Percentiles rank a stretch among this genome's conserved stretches.
Conservation (phyloP, 129 eudicot species). For the Helichrysum umbraculigerum region DNA sequence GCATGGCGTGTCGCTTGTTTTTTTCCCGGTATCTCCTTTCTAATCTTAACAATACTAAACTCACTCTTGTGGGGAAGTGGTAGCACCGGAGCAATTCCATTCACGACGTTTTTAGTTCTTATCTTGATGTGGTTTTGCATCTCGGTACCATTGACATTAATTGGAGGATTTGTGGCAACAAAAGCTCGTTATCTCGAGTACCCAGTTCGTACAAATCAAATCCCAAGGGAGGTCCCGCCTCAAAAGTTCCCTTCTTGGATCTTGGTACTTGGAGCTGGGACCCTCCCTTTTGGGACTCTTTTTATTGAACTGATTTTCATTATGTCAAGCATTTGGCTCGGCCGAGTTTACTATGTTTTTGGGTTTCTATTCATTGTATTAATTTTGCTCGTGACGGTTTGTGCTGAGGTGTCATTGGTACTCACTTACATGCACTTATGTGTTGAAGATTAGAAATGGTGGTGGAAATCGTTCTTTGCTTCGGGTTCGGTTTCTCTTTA, state of each 20-base stretch:
- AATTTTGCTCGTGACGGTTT: conserved; percentile 36
- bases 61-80: conserved; percentile 39
- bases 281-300: conserved; percentile 47
- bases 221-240: conserved; percentile 39
- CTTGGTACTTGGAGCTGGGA: conserved; percentile 41
- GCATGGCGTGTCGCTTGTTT: conserved; percentile 40
- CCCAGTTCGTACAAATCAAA: conserved; percentile 45
- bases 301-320: conserved; percentile 42
- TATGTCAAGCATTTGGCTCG: conserved; percentile 45
- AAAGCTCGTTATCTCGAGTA: conserved; percentile 32
- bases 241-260: conserved; percentile 44
- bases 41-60: conserved; percentile 30
- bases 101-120: conserved; percentile 28
- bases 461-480: conserved; percentile 49
- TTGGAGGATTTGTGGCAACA: conserved; percentile 36
- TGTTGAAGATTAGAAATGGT: conserved; percentile 44
- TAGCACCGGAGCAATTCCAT: conserved; percentile 40
- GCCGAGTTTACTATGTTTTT: conserved; percentile 43
- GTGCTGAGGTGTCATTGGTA: conserved; percentile 39
- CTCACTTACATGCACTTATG: conserved; percentile 43
- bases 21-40: conserved; percentile 32
- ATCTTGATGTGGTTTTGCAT: conserved; percentile 39
- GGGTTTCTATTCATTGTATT: conserved; percentile 37
- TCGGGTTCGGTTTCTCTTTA: conserved; percentile 42
- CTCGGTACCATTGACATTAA: conserved; percentile 36